A percentile compares a stretch with the other conserved stretches of the same genome.
These are phyloP conservation scores for Quercus parvula DNA, from an alignment of 306 rosid species.

Conservation along the genomic window DNA sequence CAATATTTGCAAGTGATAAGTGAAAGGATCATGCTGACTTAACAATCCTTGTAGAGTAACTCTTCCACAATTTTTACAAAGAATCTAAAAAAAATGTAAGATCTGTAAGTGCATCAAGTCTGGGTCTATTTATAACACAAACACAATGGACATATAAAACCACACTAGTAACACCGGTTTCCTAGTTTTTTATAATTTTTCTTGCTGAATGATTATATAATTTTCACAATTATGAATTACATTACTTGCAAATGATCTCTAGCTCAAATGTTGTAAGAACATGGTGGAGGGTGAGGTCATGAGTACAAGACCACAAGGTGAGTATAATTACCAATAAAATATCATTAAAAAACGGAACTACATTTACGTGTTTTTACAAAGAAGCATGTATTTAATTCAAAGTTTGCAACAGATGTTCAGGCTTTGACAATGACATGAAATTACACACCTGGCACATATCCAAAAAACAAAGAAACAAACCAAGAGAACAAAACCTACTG, in stretches of 20 bases:
- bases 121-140: too few relatives aligned
- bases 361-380: background rate
- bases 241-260: too few relatives aligned
- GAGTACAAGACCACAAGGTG: too few relatives aligned
- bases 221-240: too few relatives aligned
- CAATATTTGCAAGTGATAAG: background rate
- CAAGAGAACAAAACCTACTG: background rate
- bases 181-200: too few relatives aligned
- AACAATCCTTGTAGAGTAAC: background rate
- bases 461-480: background rate
- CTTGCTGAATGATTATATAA: too few relatives aligned
- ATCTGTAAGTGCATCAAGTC: too few relatives aligned
- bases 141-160: too few relatives aligned
- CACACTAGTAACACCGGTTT: too few relatives aligned
- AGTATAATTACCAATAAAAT: too few relatives aligned
- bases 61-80: background rate
- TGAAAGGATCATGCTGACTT: background rate
- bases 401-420: background rate
- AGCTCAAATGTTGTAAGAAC: too few relatives aligned
- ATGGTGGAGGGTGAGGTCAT: too few relatives aligned
- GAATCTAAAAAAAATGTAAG: background rate
- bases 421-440: background rate
- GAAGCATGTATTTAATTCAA: background rate
- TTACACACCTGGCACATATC: background rate
- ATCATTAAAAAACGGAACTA: background rate